Conservation (phyloP, 1,284 basidiomycete genomes). For the Papiliotrema laurentii region DNA sequence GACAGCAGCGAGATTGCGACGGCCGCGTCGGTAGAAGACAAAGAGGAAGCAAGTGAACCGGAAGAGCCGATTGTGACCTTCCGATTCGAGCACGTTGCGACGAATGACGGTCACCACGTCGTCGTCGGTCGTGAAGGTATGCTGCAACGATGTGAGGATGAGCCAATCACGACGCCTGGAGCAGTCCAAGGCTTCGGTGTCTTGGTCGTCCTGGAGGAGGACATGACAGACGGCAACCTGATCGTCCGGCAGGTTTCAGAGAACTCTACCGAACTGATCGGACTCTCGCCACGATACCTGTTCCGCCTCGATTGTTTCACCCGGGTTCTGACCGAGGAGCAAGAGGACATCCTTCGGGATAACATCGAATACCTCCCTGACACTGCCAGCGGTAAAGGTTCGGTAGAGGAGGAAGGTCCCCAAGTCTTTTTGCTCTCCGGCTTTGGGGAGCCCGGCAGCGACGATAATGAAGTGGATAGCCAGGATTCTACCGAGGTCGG, state of each 20-base stretch:
- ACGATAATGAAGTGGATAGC: conserved; percentile 44
- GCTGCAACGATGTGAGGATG: conserved; percentile 70
- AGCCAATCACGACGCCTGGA: conserved; percentile 81
- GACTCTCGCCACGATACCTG: conserved; percentile 69
- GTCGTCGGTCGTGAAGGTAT: conserved; percentile 68
- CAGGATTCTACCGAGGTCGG: conserved; percentile 15
- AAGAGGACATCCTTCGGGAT: conserved; percentile 71
- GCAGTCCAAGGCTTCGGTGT: conserved; percentile 83
- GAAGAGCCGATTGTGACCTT: conserved; percentile 54
- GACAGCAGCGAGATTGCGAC: conserved; percentile 19
- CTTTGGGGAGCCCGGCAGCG: conserved; percentile 61
- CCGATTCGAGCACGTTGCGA: conserved; percentile 64
- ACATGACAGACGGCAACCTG: conserved; percentile 58
- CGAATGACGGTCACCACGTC: conserved; percentile 68
- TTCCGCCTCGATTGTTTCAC: conserved; percentile 75
- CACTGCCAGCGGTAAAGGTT: conserved; percentile 37
- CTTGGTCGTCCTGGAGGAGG: conserved; percentile 68
- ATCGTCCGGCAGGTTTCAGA: conserved; percentile 77
- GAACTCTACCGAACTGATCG: conserved; percentile 67
- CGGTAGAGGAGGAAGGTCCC: conserved; percentile 53
- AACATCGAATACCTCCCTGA: conserved; percentile 67
- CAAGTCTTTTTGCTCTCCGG: conserved; percentile 71
- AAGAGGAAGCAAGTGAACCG: conserved; percentile 7
- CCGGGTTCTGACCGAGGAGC: conserved; percentile 63
- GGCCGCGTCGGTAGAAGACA: conserved; percentile 10